Evolutionary conservation across 2,329 filamentous ascomycete genomes (phyloP).

Genomic region (Fusarium nisikadoi): DNA sequence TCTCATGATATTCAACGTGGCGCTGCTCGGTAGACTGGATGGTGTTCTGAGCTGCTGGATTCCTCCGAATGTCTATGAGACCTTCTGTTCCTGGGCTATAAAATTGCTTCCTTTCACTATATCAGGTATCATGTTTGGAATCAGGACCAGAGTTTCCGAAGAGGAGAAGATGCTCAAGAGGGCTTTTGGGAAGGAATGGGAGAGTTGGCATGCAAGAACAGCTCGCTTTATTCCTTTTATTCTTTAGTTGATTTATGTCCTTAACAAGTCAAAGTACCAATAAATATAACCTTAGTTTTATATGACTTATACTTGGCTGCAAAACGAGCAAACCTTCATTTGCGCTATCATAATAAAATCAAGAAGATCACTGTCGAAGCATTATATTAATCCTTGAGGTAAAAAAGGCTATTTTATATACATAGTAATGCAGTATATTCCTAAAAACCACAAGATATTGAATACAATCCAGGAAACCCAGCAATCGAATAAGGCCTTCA

Average conservation of each 20-base stretch:
- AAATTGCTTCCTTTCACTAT: background rate
- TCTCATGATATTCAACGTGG: slow-evolving; percentile 47
- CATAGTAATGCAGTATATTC: background rate
- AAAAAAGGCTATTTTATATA: background rate
- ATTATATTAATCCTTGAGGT: fast-evolving
- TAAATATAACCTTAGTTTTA: background rate
- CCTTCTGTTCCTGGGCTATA: slow-evolving; percentile 1
- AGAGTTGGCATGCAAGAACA: slow-evolving; percentile 58
- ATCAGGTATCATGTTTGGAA: slow-evolving; percentile 31
- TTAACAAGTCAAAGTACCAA: no score
- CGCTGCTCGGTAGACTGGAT: slow-evolving; percentile 52
- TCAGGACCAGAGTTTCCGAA: slow-evolving; percentile 55
- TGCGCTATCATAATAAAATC: no score
- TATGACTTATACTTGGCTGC: background rate
- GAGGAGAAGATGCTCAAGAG: slow-evolving; percentile 62
- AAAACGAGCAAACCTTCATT: background rate
- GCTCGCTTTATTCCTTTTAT: slow-evolving; percentile 58
- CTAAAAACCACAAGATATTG: background rate
- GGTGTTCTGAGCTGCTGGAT: slow-evolving; percentile 54
- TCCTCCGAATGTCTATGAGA: slow-evolving; percentile 35
- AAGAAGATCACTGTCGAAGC: background rate
- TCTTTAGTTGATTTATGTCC: background rate
- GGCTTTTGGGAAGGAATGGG: slow-evolving; percentile 61
- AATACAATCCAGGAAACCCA: no score
- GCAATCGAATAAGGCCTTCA: background rate